Percentiles rank a stretch among this genome's conserved stretches.
These are phyloP conservation scores for Puccinia sorghi DNA, from an alignment of 1,284 basidiomycete genomes.

Conservation along the genomic window DNA sequence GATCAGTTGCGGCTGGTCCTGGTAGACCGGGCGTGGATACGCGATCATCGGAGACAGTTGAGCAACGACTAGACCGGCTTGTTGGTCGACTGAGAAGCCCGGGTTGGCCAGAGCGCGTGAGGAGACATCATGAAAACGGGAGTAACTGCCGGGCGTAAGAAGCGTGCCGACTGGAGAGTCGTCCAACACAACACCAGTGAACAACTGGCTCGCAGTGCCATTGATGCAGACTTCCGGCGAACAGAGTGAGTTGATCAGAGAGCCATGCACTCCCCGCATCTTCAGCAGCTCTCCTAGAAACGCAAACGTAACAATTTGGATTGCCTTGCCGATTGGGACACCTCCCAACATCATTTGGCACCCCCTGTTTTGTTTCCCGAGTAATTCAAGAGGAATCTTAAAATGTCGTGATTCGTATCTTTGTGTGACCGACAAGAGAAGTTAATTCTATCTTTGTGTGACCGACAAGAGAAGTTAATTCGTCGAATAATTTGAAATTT, in stretches of 20 bases:
- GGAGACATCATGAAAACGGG: conserved; percentile 20
- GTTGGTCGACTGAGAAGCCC: conserved; percentile 9
- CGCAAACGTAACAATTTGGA: neutral
- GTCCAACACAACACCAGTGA: conserved; percentile 1
- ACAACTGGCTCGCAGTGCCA: conserved; percentile 13
- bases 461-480: neutral
- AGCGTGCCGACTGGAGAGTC: neutral
- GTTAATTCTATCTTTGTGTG: neutral
- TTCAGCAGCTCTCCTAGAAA: neutral
- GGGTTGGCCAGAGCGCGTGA: neutral
- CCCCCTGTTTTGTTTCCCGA: neutral
- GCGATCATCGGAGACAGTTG: conserved; percentile 24
- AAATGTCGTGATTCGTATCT: neutral
- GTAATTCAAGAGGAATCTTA: neutral
- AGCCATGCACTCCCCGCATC: neutral
- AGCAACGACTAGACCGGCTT: conserved; percentile 23
- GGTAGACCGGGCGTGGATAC: conserved; percentile 16
- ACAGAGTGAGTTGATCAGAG: neutral
- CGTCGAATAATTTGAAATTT: neutral
- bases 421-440: neutral
- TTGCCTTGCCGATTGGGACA: neutral
- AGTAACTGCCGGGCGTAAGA: conserved; percentile 15
- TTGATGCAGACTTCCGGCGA: conserved; percentile 16
- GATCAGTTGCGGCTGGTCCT: conserved; percentile 12
- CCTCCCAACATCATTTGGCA: neutral